Evolutionary conservation across 768 basidiomycete genomes (phyloP).

Genomic region (Porphyrellus cyaneotinctus): DNA sequence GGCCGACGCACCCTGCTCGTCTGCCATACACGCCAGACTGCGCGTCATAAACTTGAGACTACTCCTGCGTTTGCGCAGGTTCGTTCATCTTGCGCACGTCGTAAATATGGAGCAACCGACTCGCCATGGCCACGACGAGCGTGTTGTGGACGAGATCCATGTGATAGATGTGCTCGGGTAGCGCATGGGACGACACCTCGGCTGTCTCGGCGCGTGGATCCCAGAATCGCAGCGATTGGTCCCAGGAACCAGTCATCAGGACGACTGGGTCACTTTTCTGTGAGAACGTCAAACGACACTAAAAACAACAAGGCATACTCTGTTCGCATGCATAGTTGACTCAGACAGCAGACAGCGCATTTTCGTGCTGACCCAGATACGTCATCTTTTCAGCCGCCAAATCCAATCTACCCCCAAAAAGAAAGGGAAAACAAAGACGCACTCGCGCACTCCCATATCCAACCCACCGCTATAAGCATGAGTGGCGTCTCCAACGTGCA

Average conservation of each 20-base stretch:
- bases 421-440: not conserved
- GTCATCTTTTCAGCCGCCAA: conserved; percentile 66
- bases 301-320: conserved; percentile 32
- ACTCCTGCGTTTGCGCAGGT: conserved; percentile 78
- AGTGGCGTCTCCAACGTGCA: conserved; percentile 60
- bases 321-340: conserved; percentile 65
- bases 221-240: conserved; percentile 84
- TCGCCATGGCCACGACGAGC: conserved; percentile 92
- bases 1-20: conserved; percentile 68
- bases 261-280: conserved; percentile 43
- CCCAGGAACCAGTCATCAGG: conserved; percentile 90
- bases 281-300: not conserved
- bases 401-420: conserved; percentile 49
- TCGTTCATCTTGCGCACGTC: conserved; percentile 75
- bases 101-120: conserved; percentile 84
- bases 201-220: conserved; percentile 66
- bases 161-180: conserved; percentile 83
- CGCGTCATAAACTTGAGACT: conserved; percentile 95
- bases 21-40: conserved; percentile 86
- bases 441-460: conserved; percentile 82
- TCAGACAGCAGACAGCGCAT: conserved; percentile 72
- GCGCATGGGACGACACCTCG: conserved; percentile 53
- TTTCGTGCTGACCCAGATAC: conserved; percentile 76
- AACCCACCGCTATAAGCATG: conserved; percentile 84
- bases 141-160: conserved; percentile 75